Evolutionary conservation across 148 eudicot genomes (phyloP).

Genomic region (Rhododendron simsii): DNA sequence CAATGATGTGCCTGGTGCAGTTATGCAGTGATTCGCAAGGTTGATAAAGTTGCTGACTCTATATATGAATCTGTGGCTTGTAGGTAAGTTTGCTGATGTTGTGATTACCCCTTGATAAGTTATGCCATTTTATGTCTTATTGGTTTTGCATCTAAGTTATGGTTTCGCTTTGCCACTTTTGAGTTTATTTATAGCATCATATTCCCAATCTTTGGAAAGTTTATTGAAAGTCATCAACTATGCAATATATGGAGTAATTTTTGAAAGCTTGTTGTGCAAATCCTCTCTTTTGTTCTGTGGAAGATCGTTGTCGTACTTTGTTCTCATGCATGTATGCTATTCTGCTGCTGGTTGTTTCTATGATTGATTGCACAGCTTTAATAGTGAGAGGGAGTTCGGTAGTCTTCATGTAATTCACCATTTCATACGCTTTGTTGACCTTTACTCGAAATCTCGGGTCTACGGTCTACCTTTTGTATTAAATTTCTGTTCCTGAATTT

Average conservation of each 20-base stretch:
- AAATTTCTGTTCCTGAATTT: not conserved
- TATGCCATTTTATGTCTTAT: not conserved
- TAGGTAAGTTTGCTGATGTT: constrained; percentile 34
- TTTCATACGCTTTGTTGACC: not conserved
- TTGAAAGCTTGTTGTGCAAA: not conserved
- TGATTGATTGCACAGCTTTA: not conserved
- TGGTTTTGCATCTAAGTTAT: not conserved
- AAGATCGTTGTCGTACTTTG: not conserved
- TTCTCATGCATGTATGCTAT: not conserved
- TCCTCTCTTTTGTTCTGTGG: not conserved
- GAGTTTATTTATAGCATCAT: not conserved
- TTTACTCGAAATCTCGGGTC: not conserved
- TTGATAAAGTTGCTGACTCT: constrained; percentile 50
- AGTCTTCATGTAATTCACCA: not conserved
- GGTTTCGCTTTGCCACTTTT: not conserved
- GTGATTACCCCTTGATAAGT: not conserved
- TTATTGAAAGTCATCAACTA: not conserved
- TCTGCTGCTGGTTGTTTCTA: not conserved
- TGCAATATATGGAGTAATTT: not conserved
- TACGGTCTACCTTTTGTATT: not conserved
- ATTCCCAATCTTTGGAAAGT: not conserved
- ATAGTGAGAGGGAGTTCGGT: not conserved
- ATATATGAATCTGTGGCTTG: constrained; percentile 38
- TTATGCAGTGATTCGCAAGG: constrained; percentile 69
- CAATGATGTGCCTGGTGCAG: constrained; percentile 32